Conservation (phyloP, 768 basidiomycete genomes). For the Pisolithus sp. region DNA sequence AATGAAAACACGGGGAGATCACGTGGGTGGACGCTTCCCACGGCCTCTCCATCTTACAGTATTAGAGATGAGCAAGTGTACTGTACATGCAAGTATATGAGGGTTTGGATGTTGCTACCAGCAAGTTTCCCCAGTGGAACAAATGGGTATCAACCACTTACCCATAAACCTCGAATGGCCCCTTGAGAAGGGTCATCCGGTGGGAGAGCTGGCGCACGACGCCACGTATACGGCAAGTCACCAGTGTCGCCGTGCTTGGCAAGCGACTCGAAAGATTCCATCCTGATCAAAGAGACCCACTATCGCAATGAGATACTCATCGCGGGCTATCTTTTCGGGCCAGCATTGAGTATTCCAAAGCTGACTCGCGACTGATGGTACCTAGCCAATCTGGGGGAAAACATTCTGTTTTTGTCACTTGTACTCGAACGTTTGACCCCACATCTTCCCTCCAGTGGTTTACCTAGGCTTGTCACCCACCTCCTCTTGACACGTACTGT, state of each 20-base stretch:
- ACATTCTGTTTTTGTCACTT: constrained; percentile 22
- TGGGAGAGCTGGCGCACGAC: constrained; percentile 83
- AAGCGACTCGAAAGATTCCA: constrained; percentile 6
- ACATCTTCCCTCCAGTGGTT: constrained; percentile 39
- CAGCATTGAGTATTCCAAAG: constrained; percentile 92
- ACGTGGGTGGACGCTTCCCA: too few relatives aligned
- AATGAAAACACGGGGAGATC: too few relatives aligned
- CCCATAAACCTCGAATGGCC: constrained; percentile 85
- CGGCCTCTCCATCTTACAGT: too few relatives aligned
- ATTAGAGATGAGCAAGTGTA: too few relatives aligned
- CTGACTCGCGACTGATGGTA: constrained; percentile 40
- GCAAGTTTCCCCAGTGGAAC: constrained; percentile 31
- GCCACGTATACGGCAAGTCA: constrained; percentile 58
- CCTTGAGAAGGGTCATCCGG: constrained; percentile 76
- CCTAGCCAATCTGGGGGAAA: not conserved
- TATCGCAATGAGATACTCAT: constrained; percentile 64
- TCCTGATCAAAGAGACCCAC: constrained; percentile 67
- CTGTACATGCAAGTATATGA: not conserved
- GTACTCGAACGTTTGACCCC: constrained; percentile 36
- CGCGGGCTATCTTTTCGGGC: constrained; percentile 90
- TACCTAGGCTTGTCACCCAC: constrained; percentile 43
- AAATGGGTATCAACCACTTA: constrained; percentile 76
- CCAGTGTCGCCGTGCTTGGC: not conserved
- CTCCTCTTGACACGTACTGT: constrained; percentile 54
- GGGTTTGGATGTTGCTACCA: constrained; percentile 89